Evolutionary conservation across 2,329 filamentous ascomycete species (phyloP), one percentile per base, ranked within the genome.

Genomic region (Aspergillus udagawae): DNA sequence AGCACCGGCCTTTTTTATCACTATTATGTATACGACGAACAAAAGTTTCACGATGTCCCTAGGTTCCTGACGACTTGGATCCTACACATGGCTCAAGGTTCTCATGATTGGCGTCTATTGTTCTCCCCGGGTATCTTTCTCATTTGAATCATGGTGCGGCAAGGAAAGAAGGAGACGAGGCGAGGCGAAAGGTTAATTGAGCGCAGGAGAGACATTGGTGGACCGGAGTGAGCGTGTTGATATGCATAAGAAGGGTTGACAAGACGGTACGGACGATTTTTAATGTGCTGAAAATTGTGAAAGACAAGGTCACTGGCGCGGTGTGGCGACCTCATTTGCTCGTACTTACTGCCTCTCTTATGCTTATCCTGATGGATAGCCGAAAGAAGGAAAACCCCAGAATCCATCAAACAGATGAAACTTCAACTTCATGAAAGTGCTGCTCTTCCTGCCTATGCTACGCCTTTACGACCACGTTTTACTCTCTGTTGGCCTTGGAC

Each of bases 101-200:
- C 69, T 75, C 69, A 75, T 67, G 72, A 74, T 71, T 71, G 74
- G 73, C 74, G 74, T 75, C 72, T 66, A 70, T 70, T 75, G 64
- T 70, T 72, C 68, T 71, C 67, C 68, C 63, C 62, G 65, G 66
- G 65, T 72, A 70, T 70, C 65, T 72, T 65, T 70, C 65, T 68
- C 60, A 65, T 66, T 69, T 63, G 59, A 63, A 67, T 64, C 60
- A 65, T 65, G 64, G 65, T 70, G 66, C 66, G 66, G 64, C 70
- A 67, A 68, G 70, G 63, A 67, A 68, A 66, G 67, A 66, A 67
- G 66, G 66, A 72, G 66, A 70, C 59, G 67, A 66, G 55, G 62
- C 57, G 62, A 70, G 62, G 63, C 62, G 68, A 68, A 65, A 66
- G 68, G 57, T 69, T 64, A 63, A 62, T 66, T 64, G 58, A 67